phyloP scores from a whole-genome alignment of 2,329 filamentous ascomycete genomes.

The Penicillium sclerotiorum region DNA sequence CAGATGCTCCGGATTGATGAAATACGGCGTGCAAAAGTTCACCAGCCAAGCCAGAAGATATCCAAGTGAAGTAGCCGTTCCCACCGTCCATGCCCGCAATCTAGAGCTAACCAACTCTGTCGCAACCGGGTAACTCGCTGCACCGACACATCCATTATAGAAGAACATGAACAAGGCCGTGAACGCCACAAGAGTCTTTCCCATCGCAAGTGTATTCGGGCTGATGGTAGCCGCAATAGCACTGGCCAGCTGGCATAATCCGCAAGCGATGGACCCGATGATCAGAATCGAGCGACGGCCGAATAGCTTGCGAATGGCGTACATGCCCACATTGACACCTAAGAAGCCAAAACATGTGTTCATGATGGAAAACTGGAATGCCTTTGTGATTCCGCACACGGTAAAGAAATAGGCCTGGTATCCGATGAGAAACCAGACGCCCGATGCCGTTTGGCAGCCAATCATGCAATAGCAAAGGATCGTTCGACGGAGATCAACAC shows the following conservation, averaged over 20 bases:
- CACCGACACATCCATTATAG: conserved; percentile 36
- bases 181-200: conserved; percentile 36
- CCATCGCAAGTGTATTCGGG: conserved; percentile 15
- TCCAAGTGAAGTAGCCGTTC: conserved; percentile 35
- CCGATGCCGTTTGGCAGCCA: conserved; percentile 49
- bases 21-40: conserved; percentile 42
- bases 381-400: conserved; percentile 47
- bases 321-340: conserved; percentile 54
- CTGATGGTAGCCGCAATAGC: conserved; percentile 41
- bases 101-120: conserved; percentile 32
- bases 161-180: conserved; percentile 41
- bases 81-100: conserved; percentile 39
- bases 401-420: conserved; percentile 56
- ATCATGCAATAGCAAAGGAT: conserved; percentile 55
- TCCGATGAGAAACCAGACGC: conserved; percentile 55
- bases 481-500: conserved; percentile 52
- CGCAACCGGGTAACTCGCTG: conserved; percentile 35
- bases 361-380: conserved; percentile 56
- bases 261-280: conserved; percentile 48
- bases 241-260: conserved; percentile 51
- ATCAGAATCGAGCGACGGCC: conserved; percentile 54
- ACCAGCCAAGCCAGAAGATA: conserved; percentile 41
- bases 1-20: conserved; percentile 42
- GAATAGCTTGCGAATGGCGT: conserved; percentile 51
- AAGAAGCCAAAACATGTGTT: conserved; percentile 54